A percentile compares a stretch with the other conserved stretches of the same genome.
phyloP scores from a whole-genome alignment of 208 protist species.

The Porcisia deanei region DNA sequence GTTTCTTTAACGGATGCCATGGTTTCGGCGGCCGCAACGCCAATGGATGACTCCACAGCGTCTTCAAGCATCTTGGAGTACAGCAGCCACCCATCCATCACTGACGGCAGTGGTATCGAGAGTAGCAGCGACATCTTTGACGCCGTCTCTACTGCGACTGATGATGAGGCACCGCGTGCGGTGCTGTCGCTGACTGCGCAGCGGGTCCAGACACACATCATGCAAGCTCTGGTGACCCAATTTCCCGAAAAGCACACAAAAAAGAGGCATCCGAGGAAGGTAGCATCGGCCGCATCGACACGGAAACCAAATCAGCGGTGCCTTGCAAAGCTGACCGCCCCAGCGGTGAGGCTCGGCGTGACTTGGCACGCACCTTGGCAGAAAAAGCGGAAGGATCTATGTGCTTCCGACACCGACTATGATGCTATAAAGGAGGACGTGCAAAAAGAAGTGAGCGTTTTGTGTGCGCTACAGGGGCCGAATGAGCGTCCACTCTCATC shows the following conservation, averaged over 20 bases:
- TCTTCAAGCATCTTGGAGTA: not conserved
- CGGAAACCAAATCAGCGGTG: not conserved
- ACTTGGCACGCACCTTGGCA: conserved; percentile 9
- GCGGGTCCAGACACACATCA: conserved; percentile 3
- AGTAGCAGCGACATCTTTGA: not conserved
- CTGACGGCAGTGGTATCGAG: not conserved
- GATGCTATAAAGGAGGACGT: not conserved
- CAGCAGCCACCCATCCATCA: not conserved
- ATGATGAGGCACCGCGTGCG: not conserved
- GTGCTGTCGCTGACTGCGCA: conserved; percentile 23
- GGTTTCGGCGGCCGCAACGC: not conserved
- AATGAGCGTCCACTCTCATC: not conserved
- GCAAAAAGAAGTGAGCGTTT: not conserved
- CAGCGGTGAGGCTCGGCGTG: conserved; percentile 10
- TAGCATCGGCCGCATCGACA: not conserved
- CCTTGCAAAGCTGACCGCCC: conserved; percentile 18
- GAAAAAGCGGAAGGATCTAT: not conserved
- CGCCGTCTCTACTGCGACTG: not conserved
- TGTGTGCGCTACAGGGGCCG: not conserved
- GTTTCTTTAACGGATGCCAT: not conserved
- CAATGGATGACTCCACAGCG: not conserved
- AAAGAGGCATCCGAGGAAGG: not conserved
- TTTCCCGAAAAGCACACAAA: not conserved
- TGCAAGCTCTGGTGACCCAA: conserved; percentile 7
- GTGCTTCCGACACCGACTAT: not conserved